These are phyloP conservation scores for Xylaria sp. DNA, from an alignment of 2,329 filamentous ascomycete genomes.

Conservation along the genomic window DNA sequence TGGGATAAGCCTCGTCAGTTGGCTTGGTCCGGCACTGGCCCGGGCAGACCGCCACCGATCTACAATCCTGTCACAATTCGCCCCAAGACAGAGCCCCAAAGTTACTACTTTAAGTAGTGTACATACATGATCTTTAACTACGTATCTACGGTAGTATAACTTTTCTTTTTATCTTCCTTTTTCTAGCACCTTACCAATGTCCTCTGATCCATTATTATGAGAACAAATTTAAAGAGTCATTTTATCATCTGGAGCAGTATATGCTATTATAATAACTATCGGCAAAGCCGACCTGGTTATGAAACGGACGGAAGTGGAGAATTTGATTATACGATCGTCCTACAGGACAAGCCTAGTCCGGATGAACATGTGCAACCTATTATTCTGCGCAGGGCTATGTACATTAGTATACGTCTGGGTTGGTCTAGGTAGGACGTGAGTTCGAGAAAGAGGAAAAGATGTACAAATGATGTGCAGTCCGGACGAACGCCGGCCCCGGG, in stretches of 20 bases:
- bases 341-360: not conserved
- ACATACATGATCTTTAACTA: no score
- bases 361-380: not conserved
- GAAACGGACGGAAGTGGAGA: not conserved
- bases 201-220: no score
- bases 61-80: slow-evolving; percentile 16
- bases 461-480: slow-evolving; percentile 29
- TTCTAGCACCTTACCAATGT: no score
- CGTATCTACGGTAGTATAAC: no score
- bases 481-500: slow-evolving; percentile 17
- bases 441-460: slow-evolving; percentile 1
- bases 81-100: not conserved
- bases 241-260: not conserved
- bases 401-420: not conserved
- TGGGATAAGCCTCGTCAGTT: slow-evolving; percentile 18
- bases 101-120: no score
- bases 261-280: not conserved
- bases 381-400: not conserved
- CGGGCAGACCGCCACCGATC: slow-evolving; percentile 32
- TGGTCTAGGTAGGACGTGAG: not conserved
- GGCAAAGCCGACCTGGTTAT: no score
- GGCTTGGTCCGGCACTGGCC: not conserved
- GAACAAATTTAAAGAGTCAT: no score
- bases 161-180: not conserved
- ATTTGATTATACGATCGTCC: not conserved